Evolutionary conservation across 306 rosid genomes (phyloP).

Genomic region (Pachyrhizus erosus): DNA sequence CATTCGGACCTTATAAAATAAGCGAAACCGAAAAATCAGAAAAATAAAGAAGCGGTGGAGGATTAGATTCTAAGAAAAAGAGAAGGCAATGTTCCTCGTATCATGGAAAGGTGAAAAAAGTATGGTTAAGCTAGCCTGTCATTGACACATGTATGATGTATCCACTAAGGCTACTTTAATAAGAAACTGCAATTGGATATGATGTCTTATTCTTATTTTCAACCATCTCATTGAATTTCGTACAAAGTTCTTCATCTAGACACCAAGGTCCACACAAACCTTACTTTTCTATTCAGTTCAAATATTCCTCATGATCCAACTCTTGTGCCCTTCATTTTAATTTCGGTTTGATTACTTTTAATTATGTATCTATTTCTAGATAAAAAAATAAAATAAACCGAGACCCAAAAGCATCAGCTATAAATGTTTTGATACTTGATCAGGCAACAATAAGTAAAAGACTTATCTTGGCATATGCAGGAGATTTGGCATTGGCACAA

Average conservation of each 20-base stretch:
- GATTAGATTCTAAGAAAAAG: constrained; percentile 73
- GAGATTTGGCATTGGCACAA: constrained; percentile 85
- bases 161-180: constrained; percentile 50
- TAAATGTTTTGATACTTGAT: constrained; percentile 35
- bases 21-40: constrained; percentile 12
- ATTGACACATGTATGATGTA: constrained; percentile 57
- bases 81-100: constrained; percentile 64
- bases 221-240: constrained; percentile 44
- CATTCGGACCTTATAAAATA: constrained; percentile 39
- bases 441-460: constrained; percentile 31
- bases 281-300: constrained; percentile 31
- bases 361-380: constrained; percentile 13
- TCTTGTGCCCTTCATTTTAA: constrained; percentile 39
- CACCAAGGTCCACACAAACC: constrained; percentile 50
- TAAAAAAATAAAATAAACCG: background rate
- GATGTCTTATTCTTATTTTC: constrained; percentile 56
- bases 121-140: constrained; percentile 58
- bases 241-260: constrained; percentile 53
- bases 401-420: constrained; percentile 15
- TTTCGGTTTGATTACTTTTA: constrained; percentile 29
- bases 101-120: constrained; percentile 60
- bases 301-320: constrained; percentile 30
- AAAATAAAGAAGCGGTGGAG: constrained; percentile 46
- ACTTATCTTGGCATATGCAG: constrained; percentile 56
- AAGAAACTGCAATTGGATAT: constrained; percentile 47